Conservation (phyloP, 257 asterid genomes). For the Orobanche coerulescens region DNA sequence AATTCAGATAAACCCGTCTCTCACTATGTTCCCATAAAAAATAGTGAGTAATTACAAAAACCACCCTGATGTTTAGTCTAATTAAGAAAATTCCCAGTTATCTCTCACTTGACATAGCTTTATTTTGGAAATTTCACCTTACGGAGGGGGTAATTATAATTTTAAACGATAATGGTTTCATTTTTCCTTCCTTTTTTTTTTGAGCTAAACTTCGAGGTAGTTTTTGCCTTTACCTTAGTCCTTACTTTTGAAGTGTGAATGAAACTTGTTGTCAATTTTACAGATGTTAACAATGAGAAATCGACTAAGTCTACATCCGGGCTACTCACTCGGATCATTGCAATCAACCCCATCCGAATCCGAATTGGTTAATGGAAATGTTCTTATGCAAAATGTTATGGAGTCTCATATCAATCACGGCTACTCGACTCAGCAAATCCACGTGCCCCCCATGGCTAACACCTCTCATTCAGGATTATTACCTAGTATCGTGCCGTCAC, state of each 20-base stretch:
- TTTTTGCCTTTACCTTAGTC: no score
- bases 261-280: constrained; percentile 15
- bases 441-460: constrained; percentile 25
- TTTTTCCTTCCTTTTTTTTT: no score
- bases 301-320: constrained; percentile 57
- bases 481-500: constrained; percentile 33
- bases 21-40: no score
- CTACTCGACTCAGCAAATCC: constrained; percentile 31
- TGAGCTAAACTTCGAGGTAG: neutral
- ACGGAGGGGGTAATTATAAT: no score
- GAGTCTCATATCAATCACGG: constrained; percentile 30
- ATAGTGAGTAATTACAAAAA: no score
- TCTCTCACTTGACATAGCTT: no score
- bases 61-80: no score
- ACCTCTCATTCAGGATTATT: constrained; percentile 26
- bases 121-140: no score
- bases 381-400: constrained; percentile 31
- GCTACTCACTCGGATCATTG: constrained; percentile 40
- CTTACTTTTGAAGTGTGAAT: no score
- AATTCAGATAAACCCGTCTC: no score
- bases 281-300: constrained; percentile 81
- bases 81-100: no score
- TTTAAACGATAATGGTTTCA: no score
- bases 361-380: constrained; percentile 40
- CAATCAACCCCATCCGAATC: constrained; percentile 34